Evolutionary conservation across 176 grass and related monocot species (phyloP).

Genomic region (Alloteropsis semialata): DNA sequence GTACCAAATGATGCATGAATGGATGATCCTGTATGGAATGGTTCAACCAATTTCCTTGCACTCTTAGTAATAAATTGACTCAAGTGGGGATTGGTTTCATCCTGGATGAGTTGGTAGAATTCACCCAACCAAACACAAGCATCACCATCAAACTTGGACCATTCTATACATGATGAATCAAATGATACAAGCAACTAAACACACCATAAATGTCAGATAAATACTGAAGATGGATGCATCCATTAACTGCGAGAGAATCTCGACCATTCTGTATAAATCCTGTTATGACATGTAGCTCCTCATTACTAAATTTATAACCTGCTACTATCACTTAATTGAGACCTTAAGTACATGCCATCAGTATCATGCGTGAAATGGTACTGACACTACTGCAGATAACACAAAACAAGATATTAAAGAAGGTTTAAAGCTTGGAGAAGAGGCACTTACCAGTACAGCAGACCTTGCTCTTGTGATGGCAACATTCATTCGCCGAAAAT

Average conservation of each 20-base stretch:
- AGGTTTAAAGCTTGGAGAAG: background rate
- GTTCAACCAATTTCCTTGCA: too few relatives aligned
- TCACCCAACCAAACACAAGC: too few relatives aligned
- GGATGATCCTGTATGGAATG: too few relatives aligned
- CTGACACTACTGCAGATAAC: background rate
- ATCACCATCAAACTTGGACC: too few relatives aligned
- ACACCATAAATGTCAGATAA: slow-evolving; percentile 16
- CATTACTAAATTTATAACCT: background rate
- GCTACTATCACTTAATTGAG: background rate
- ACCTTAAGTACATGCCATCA: background rate
- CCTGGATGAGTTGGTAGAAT: too few relatives aligned
- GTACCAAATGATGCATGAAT: too few relatives aligned
- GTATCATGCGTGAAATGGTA: background rate
- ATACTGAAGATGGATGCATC: background rate
- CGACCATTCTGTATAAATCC: background rate
- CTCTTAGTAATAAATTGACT: too few relatives aligned
- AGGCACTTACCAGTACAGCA: slow-evolving; percentile 63
- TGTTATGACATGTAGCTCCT: background rate
- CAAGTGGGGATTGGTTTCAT: too few relatives aligned
- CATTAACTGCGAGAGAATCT: background rate
- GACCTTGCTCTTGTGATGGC: slow-evolving; percentile 93
- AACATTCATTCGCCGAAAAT: slow-evolving; percentile 98
- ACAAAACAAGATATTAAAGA: background rate
- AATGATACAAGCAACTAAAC: too few relatives aligned
- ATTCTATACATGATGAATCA: too few relatives aligned